Evolutionary conservation across 2,329 filamentous ascomycete species (phyloP), one percentile per base, ranked within the genome.

Genomic region (Colletotrichum endophyticum): DNA sequence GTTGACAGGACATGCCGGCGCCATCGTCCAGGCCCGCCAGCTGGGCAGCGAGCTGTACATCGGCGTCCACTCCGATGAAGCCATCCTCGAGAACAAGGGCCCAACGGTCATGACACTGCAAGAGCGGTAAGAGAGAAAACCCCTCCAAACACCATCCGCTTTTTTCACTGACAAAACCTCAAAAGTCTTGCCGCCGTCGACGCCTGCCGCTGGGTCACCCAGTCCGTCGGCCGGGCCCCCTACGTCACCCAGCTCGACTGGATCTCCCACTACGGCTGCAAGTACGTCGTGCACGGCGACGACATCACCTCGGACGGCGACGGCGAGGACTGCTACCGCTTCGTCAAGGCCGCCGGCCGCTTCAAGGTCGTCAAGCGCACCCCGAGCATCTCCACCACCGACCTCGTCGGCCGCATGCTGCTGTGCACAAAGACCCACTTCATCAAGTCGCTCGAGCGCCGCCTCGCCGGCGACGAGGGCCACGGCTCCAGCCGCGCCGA

Each of bases 291-390:
- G 3, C 96, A 99, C 85, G 96, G 96, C 77, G 97, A 99, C 85
- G 96, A 99, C 85, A 98, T 99, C 83, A 99, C 97, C 4, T 98
- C 96, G 0, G 97, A 99, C 86, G 95, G 94, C 83, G 93, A 93
- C 79, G 97, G 97, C 57, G 94, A 98, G 84, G 97, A 99, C 87
- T 99, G 96, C 87, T 99, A 99, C 87, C 95, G 97, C 77, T 99
- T 96, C 82, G 97, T 99, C 82, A 99, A 99, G 87, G 94, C 95
- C 56, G 97, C 96, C 2, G 94, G 94, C 15, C 92, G 97, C 59
- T 99, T 99, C 91, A 96, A 98, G 86, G 95, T 99, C 22, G 97
- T 99, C 62, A 98, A 98, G 88, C 92, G 97, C 78, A 99, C 97
- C 3, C 97, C 97, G 0, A 96, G 95, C 76, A 99, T 99, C 82